These are phyloP conservation scores for Umbelopsis isabellina DNA, from an alignment of 192 early-diverging fungal species.

Conservation along the genomic window DNA sequence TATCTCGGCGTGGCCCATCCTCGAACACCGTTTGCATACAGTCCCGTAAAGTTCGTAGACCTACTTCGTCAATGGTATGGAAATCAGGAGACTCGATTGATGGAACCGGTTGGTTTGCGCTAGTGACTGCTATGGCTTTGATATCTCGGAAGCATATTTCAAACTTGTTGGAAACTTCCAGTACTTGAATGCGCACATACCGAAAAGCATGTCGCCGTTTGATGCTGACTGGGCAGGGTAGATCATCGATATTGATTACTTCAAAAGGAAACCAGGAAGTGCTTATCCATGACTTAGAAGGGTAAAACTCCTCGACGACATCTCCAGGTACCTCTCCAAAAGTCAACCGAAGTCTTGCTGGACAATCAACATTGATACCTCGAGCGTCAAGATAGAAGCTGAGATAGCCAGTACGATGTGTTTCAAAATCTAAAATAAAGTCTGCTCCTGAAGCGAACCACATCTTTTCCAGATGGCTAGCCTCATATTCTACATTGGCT, in stretches of 20 bases:
- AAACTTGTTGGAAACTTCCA: conserved; percentile 14
- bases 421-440: conserved; percentile 2
- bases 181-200: background rate
- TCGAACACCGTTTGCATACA: conserved; percentile 22
- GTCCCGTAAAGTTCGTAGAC: conserved; percentile 12
- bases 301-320: conserved; percentile 17
- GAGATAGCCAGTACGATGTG: conserved; percentile 16
- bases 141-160: conserved; percentile 12
- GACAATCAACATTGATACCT: conserved; percentile 15
- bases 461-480: background rate
- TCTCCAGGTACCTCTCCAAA: conserved; percentile 18
- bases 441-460: conserved; percentile 9
- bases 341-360: conserved; percentile 5
- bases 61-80: background rate
- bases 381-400: conserved; percentile 4
- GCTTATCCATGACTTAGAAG: conserved; percentile 20
- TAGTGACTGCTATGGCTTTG: background rate
- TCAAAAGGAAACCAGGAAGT: conserved; percentile 19
- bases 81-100: background rate
- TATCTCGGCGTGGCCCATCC: conserved; percentile 12
- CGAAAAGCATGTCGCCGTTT: conserved; percentile 17
- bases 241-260: background rate
- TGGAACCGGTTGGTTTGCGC: background rate
- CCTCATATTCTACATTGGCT: background rate
- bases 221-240: background rate